Base-by-base conservation (phyloP, 2,329 filamentous ascomycete genomes). In the Pleomassaria siparia region DNA sequence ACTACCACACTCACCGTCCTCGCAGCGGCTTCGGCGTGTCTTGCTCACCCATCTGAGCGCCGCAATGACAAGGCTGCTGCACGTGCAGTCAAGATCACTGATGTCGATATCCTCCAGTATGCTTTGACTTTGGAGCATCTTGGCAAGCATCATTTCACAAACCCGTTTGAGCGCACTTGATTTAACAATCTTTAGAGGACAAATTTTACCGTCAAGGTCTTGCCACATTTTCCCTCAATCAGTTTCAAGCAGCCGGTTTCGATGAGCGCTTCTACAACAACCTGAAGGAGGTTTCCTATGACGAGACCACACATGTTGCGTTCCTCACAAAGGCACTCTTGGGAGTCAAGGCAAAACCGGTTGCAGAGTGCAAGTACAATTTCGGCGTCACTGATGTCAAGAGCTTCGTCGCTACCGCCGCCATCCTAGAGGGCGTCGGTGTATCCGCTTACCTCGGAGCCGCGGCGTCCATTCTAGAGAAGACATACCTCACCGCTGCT, bases 131-230 rank as follows among this genome's bases (percentile, higher is more conserved):
- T 74, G 2, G 72, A 74, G 60, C 69, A 74, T 55, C 60, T 73
- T 12, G 55, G 52, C 55, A 49, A 42, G n/a, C n/a, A n/a, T n/a
- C n/a, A n/a, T n/a, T 41, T 39, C 15, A 12, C 25, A n/a, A n/a
- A 40, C 40, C 2, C 30, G 13, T 30, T 12, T n/a, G n/a, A n/a
- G n/a, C n/a, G n/a, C n/a, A n/a, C n/a, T n/a, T 15, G 2, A 3
- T 43, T 4, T 80, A 83, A 67, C 75, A 80, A 24, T 11, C 7
- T 40, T 45, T 76, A 24, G 85, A 88, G 69, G 72, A 80, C 51
- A 75, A 74, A 46, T 87, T 87, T 71, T 88, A 88, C 70, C 70
- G 73, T 29, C 63, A 84, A 40, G 84, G 79, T 29, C 73, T 87
- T 4, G 64, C 72, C 48, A 83, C 82, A 58, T 87, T 80, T 72